phyloP scores from a whole-genome alignment of 1,284 basidiomycete genomes.

The Erythrobasidium hasegawianum region DNA sequence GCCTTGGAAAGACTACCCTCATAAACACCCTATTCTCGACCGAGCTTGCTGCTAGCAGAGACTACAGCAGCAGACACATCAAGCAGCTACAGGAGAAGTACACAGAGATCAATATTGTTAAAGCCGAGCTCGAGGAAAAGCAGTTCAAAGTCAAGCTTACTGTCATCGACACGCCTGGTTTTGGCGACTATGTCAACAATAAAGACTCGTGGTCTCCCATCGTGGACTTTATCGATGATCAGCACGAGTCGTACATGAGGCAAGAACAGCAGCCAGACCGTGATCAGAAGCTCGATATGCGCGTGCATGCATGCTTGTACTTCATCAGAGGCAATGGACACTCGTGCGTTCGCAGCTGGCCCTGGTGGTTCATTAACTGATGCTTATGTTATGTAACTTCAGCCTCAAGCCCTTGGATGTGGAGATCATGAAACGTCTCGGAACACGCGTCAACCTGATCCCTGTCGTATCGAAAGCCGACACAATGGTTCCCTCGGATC shows the following conservation, averaged over 20 bases:
- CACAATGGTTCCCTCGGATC: conserved; percentile 88
- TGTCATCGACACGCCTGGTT: conserved; percentile 98
- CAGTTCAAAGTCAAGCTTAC: conserved; percentile 99
- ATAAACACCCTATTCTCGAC: conserved; percentile 99
- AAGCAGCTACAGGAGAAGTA: conserved; percentile 95
- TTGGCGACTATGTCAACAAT: conserved; percentile 99
- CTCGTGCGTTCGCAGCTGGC: conserved; percentile 60
- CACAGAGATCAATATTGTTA: conserved; percentile 65
- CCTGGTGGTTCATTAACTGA: neutral
- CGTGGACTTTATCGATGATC: conserved; percentile 99
- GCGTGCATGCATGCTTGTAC: conserved; percentile 96
- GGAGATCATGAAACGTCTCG: conserved; percentile 97
- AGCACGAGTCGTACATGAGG: conserved; percentile 98
- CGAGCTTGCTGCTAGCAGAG: conserved; percentile 86
- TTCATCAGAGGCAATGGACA: conserved; percentile 96
- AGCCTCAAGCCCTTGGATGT: conserved; percentile 97
- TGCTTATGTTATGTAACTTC: conserved; percentile 16
- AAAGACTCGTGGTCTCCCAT: conserved; percentile 97
- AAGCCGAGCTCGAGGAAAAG: conserved; percentile 88
- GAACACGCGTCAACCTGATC: conserved; percentile 92
- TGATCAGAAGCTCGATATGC: conserved; percentile 84
- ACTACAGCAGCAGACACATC: conserved; percentile 83
- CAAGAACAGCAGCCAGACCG: conserved; percentile 98
- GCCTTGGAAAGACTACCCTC: conserved; percentile 66
- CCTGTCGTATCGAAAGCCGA: conserved; percentile 97